These are phyloP conservation scores for Gossypium thurberi DNA, from an alignment of 345 rosid genomes.

Conservation along the genomic window DNA sequence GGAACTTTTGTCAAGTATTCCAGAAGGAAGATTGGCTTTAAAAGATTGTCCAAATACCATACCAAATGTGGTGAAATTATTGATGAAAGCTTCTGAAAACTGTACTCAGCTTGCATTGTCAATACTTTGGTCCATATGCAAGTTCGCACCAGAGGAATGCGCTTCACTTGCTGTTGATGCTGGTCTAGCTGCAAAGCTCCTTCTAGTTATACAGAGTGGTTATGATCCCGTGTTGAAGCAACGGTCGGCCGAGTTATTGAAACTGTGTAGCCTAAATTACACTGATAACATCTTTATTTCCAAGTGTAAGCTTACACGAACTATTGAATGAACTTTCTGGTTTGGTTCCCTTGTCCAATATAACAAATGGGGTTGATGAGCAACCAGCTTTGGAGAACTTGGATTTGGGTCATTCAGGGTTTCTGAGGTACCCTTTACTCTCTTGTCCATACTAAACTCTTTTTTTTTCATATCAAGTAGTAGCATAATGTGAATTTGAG, in stretches of 20 bases:
- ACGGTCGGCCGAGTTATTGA: constrained; percentile 50
- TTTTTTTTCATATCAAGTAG: constrained; percentile 12
- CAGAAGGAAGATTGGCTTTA: constrained; percentile 51
- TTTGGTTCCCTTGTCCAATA: not conserved
- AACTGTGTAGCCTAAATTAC: constrained; percentile 62
- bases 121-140: constrained; percentile 44
- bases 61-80: constrained; percentile 37
- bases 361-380: constrained; percentile 10
- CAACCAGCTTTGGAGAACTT: constrained; percentile 1
- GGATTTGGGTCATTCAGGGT: not conserved
- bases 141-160: constrained; percentile 54
- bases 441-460: constrained; percentile 17
- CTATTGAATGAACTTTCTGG: constrained; percentile 38
- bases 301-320: constrained; percentile 61
- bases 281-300: constrained; percentile 57
- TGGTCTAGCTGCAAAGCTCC: constrained; percentile 55
- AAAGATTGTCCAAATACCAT: constrained; percentile 52
- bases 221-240: constrained; percentile 54
- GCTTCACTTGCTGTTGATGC: constrained; percentile 48
- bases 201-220: constrained; percentile 60
- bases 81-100: constrained; percentile 54
- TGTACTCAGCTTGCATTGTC: constrained; percentile 35
- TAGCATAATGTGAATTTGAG: constrained; percentile 17
- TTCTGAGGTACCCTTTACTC: constrained; percentile 17
- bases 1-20: constrained; percentile 32